These are phyloP conservation scores for Gnomoniopsis smithogilvyi DNA, from an alignment of 2,329 filamentous ascomycete genomes.

Conservation along the genomic window DNA sequence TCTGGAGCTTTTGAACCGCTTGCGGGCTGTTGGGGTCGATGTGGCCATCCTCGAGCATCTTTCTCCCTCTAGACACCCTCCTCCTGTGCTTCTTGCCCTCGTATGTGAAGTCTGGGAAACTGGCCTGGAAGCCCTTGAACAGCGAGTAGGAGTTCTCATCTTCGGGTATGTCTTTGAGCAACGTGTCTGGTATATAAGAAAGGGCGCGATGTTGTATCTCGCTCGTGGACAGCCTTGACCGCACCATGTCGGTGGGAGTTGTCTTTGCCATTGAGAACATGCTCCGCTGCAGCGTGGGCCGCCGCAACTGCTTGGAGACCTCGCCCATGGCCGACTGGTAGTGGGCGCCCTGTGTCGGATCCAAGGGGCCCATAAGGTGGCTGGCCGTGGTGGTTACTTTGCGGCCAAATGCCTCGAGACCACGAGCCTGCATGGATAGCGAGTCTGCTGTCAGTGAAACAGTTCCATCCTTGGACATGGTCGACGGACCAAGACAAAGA, in stretches of 20 bases:
- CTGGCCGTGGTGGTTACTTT: constrained; percentile 93
- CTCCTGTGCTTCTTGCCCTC: constrained; percentile 69
- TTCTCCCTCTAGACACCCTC: constrained; percentile 70
- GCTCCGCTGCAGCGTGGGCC: constrained; percentile 79
- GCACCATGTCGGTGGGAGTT: constrained; percentile 89
- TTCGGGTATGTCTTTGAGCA: constrained; percentile 86
- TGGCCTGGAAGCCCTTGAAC: constrained; percentile 95
- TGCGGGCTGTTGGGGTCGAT: constrained; percentile 56
- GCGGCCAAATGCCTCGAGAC: constrained; percentile 87
- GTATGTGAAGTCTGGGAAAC: constrained; percentile 69
- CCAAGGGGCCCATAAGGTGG: constrained; percentile 75
- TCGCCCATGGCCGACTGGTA: constrained; percentile 87
- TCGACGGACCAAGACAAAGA: constrained; percentile 19
- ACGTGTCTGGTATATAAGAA: constrained; percentile 83
- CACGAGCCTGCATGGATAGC: constrained; percentile 61
- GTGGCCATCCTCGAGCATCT: constrained; percentile 66
- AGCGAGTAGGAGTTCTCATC: constrained; percentile 83
- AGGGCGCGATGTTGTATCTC: constrained; percentile 95
- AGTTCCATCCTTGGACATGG: constrained; percentile 12
- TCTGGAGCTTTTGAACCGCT: constrained; percentile 69
- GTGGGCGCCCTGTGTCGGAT: constrained; percentile 56
- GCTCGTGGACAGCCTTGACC: constrained; percentile 81
- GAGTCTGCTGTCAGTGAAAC: constrained; percentile 13
- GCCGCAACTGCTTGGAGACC: constrained; percentile 83
- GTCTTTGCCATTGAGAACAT: constrained; percentile 90